phyloP scores from a whole-genome alignment of 2,329 filamentous ascomycete genomes.

The Colletotrichum godetiae region DNA sequence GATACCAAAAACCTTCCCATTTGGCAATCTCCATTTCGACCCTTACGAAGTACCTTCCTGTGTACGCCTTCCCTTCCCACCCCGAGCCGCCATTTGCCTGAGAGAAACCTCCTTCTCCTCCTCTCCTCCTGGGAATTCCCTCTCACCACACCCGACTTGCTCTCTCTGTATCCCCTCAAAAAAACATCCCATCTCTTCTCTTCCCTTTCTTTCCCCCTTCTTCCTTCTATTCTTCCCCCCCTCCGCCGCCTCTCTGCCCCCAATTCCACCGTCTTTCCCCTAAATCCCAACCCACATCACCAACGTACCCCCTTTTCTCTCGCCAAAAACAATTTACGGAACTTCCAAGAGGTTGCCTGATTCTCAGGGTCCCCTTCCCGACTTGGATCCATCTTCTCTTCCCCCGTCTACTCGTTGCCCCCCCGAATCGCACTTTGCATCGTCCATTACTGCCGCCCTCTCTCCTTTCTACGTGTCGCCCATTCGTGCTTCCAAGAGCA shows the following conservation, averaged over 20 bases:
- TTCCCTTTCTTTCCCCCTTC: conserved; percentile 24
- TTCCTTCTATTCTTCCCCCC: conserved; percentile 33
- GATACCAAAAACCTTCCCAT: conserved; percentile 35
- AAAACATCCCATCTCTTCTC: conserved; percentile 26
- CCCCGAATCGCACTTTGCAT: conserved; percentile 18
- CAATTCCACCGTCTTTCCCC: background rate
- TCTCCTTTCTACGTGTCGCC: conserved; percentile 41
- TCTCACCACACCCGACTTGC: conserved; percentile 25
- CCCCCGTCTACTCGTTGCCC: conserved; percentile 19
- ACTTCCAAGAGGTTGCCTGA: conserved; percentile 8
- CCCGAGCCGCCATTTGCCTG: background rate
- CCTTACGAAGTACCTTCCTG: conserved; percentile 6
- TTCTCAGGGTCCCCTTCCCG: conserved; percentile 27
- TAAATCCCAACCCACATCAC: conserved; percentile 8
- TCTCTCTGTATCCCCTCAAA: conserved; percentile 35
- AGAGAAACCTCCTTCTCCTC: conserved; percentile 1
- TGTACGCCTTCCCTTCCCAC: conserved; percentile 5
- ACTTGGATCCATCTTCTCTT: conserved; percentile 22
- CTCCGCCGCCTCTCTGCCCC: conserved; percentile 7
- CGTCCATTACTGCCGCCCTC: conserved; percentile 38
- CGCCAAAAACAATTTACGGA: conserved; percentile 18
- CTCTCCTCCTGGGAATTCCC: conserved; percentile 17
- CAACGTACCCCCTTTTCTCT: conserved; percentile 16
- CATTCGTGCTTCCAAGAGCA: conserved; percentile 22
- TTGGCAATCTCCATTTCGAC: conserved; percentile 37